Evolutionary conservation across 2,329 filamentous ascomycete species (phyloP).

Genomic region (Colletotrichum spinosum): DNA sequence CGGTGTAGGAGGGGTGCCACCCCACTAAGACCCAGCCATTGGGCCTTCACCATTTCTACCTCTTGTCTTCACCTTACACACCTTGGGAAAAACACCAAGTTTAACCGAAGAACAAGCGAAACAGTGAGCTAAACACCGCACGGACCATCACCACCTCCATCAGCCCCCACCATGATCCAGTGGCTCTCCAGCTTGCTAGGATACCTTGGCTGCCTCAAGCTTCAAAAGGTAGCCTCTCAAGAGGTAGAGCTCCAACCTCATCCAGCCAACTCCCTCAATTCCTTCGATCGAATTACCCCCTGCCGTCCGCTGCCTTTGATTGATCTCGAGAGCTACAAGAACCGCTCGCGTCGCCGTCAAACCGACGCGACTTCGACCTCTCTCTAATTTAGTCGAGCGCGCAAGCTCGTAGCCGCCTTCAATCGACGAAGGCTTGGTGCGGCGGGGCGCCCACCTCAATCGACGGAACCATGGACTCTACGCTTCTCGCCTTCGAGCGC

Average conservation of each 20-base stretch:
- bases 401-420: constrained; percentile 18
- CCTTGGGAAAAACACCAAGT: too few species aligned
- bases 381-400: neutral
- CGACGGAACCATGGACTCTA: constrained; percentile 46
- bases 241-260: neutral
- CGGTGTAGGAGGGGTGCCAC: constrained; percentile 1
- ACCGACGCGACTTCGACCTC: too few species aligned
- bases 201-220: too few species aligned
- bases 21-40: neutral
- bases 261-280: too few species aligned
- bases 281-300: too few species aligned
- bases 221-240: too few species aligned
- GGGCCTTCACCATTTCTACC: neutral
- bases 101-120: neutral
- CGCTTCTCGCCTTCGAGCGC: constrained; percentile 57
- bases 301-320: neutral
- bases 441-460: constrained; percentile 8
- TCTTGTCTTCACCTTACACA: too few species aligned
- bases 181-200: too few species aligned
- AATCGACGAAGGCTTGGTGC: neutral
- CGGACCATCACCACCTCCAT: too few species aligned
- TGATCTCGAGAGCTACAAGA: neutral
- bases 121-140: too few species aligned
- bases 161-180: too few species aligned
- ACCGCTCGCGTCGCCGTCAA: too few species aligned